Conservation (phyloP, 441 rosid genomes). For the Bruguiera hainesii region DNA sequence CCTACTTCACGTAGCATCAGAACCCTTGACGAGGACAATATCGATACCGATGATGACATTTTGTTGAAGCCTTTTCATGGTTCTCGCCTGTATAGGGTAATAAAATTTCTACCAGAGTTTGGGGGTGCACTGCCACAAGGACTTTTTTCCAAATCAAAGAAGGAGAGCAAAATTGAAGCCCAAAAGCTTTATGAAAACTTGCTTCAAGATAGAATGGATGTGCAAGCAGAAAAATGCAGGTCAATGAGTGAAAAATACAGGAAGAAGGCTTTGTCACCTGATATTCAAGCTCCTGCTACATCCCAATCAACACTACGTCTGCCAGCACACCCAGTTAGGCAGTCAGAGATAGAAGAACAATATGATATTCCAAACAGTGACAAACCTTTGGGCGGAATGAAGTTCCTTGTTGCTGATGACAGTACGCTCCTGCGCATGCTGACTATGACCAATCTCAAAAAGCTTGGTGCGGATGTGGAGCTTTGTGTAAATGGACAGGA, state of each 20-base stretch:
- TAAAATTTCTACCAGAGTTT: slow-evolving; percentile 61
- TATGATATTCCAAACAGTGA: neutral
- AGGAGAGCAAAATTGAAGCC: neutral
- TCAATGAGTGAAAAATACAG: slow-evolving; percentile 16
- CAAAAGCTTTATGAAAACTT: neutral
- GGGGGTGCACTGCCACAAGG: slow-evolving; percentile 29
- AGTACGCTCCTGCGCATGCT: slow-evolving; percentile 13
- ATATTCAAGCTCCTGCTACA: neutral
- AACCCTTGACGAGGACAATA: slow-evolving; percentile 15
- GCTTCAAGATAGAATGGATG: slow-evolving; percentile 15
- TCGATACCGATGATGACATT: slow-evolving; percentile 39
- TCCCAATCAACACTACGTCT: neutral
- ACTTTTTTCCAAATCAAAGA: slow-evolving; percentile 11
- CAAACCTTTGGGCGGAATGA: slow-evolving; percentile 45
- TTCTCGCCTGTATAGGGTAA: slow-evolving; percentile 42
- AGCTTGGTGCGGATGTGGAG: slow-evolving; percentile 52
- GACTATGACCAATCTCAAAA: slow-evolving; percentile 25
- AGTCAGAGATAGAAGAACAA: slow-evolving; percentile 25
- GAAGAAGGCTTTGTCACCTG: slow-evolving; percentile 8
- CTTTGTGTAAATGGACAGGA: slow-evolving; percentile 53
- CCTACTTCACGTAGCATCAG: slow-evolving; percentile 25
- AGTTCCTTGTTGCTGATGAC: slow-evolving; percentile 67
- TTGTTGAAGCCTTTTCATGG: slow-evolving; percentile 67
- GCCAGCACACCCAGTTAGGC: neutral
- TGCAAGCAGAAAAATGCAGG: slow-evolving; percentile 22